These are phyloP conservation scores for Eleusine coracana DNA, from an alignment of 176 grass and related monocot species.

Conservation along the genomic window DNA sequence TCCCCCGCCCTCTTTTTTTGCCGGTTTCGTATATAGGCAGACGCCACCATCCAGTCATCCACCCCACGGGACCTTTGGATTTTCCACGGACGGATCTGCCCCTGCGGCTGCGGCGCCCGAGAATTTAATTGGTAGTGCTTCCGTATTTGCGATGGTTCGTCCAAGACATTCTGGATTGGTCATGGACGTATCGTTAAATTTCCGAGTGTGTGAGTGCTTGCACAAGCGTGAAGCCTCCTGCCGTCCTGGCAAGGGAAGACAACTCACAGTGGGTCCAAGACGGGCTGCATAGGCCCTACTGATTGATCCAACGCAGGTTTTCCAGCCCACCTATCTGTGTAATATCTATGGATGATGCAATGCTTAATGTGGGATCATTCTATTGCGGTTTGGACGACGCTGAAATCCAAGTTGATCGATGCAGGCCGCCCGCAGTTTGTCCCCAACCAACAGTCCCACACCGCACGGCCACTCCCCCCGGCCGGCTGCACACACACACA, in stretches of 20 bases:
- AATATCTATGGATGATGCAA: background rate
- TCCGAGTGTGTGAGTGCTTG: background rate
- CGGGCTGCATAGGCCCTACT: conserved; percentile 23
- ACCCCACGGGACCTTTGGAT: background rate
- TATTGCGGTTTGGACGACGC: background rate
- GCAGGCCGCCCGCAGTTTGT: background rate
- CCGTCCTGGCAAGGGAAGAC: conserved; percentile 7
- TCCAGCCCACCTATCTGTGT: background rate
- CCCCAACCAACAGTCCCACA: background rate
- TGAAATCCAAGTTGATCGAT: background rate
- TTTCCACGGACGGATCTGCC: conserved; percentile 4
- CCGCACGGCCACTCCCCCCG: background rate
- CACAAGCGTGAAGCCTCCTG: background rate
- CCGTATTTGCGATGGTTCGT: background rate
- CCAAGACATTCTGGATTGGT: background rate
- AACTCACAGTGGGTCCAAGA: conserved; percentile 43
- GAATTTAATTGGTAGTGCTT: background rate
- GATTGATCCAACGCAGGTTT: background rate
- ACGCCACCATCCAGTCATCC: background rate
- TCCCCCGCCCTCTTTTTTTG: background rate
- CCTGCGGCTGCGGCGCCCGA: background rate
- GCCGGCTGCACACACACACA: background rate
- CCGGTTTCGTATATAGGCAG: conserved; percentile 32
- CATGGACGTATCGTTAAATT: background rate
- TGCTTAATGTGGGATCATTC: too few relatives aligned